Percentiles rank a stretch among this genome's conserved stretches.
Conservation (phyloP, 2,329 filamentous ascomycete species). For the Cladosporium sp. region DNA sequence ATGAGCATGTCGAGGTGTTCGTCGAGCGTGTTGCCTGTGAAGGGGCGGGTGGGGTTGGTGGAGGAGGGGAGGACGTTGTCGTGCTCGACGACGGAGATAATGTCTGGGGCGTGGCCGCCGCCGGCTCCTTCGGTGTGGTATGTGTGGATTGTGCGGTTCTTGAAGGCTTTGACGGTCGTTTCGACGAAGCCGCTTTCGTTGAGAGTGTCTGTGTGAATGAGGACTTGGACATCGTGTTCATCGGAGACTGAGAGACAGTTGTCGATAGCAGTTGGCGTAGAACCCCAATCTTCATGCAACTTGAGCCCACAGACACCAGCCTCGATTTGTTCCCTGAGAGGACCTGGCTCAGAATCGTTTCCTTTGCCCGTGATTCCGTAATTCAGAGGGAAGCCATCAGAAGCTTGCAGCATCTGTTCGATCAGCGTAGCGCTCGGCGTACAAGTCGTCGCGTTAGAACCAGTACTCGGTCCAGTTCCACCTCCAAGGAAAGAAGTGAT, state of each 20-base stretch:
- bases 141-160: constrained; percentile 83
- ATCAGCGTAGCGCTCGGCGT: constrained; percentile 82
- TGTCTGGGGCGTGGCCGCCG: constrained; percentile 91
- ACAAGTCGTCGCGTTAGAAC: constrained; percentile 87
- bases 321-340: constrained; percentile 71
- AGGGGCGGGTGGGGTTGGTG: constrained; percentile 89
- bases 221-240: constrained; percentile 83
- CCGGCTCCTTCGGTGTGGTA: constrained; percentile 97
- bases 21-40: constrained; percentile 85
- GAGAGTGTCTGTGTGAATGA: constrained; percentile 93
- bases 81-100: constrained; percentile 88
- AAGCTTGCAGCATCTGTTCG: constrained; percentile 83
- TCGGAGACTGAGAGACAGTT: constrained; percentile 76
- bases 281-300: constrained; percentile 94
- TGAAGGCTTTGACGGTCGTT: constrained; percentile 80
- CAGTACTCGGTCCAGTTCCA: constrained; percentile 87
- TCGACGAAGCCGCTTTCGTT: constrained; percentile 98
- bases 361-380: constrained; percentile 90
- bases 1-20: constrained; percentile 98
- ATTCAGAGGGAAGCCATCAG: constrained; percentile 77
- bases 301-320: constrained; percentile 89
- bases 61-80: constrained; percentile 82
- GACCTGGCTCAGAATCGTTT: constrained; percentile 69
- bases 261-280: constrained; percentile 86
- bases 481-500: constrained; percentile 89